Percentiles rank a stretch among this genome's conserved stretches.
Evolutionary conservation across 108 stramenopile species (phyloP).

Genomic region (Phaeodactylum tricornutum): DNA sequence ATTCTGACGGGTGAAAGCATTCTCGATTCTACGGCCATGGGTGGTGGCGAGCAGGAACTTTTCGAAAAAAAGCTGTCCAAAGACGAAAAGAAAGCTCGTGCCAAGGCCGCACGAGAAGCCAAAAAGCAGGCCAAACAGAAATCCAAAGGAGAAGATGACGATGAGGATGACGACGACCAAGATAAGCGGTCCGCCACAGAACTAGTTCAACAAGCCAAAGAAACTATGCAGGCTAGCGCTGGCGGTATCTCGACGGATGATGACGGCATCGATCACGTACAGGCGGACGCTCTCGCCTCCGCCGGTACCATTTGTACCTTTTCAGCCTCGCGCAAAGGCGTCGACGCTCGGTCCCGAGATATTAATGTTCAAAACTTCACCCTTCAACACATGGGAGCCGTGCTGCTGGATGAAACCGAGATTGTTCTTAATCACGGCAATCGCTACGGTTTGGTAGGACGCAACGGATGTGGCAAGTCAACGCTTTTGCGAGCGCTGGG

Average conservation of each 20-base stretch:
- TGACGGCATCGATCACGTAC: slow-evolving; percentile 48
- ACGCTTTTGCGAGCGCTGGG: slow-evolving; percentile 90
- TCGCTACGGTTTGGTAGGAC: slow-evolving; percentile 83
- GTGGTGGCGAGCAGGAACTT: slow-evolving; percentile 61
- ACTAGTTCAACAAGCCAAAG: slow-evolving; percentile 12
- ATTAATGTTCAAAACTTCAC: slow-evolving; percentile 94
- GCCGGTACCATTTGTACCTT: slow-evolving; percentile 83
- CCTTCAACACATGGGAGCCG: slow-evolving; percentile 82
- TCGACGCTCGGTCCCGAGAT: slow-evolving; percentile 81
- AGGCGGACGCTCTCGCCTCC: slow-evolving; percentile 61
- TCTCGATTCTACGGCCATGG: slow-evolving; percentile 84
- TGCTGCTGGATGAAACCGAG: slow-evolving; percentile 88
- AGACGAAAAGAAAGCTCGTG: slow-evolving; percentile 84
- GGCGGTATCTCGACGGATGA: slow-evolving; percentile 7
- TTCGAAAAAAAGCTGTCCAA: slow-evolving; percentile 75
- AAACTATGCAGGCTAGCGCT: slow-evolving; percentile 9
- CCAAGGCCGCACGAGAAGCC: slow-evolving; percentile 70
- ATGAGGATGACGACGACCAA: slow-evolving; percentile 23
- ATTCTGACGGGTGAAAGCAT: slow-evolving; percentile 21
- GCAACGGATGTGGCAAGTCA: slow-evolving; percentile 72
- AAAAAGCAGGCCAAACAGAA: slow-evolving; percentile 48
- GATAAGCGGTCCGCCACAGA: slow-evolving; percentile 7
- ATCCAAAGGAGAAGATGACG: slow-evolving; percentile 34
- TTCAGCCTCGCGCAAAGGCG: slow-evolving; percentile 50
- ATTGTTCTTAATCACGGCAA: slow-evolving; percentile 96